A percentile compares a stretch with the other conserved stretches of the same genome.
Conservation (phyloP, 345 rosid species). For the Aquilaria yunnanensis region DNA sequence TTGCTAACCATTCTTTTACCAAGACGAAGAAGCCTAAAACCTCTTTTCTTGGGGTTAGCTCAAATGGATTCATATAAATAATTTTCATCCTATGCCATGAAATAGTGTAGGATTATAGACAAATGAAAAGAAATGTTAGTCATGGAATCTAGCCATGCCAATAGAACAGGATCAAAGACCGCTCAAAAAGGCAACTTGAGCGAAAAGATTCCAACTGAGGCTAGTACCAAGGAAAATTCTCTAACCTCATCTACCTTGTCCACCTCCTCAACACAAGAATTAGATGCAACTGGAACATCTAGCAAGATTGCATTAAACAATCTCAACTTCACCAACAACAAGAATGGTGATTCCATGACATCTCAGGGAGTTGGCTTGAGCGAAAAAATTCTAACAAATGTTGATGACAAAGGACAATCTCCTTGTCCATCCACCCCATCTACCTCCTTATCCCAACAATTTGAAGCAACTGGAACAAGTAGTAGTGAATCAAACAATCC, state of each 20-base stretch:
- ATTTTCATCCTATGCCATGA: constrained; percentile 1
- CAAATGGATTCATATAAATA: background rate
- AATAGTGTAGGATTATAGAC: constrained; percentile 11
- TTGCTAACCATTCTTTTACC: background rate
- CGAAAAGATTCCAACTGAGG: constrained; percentile 1
- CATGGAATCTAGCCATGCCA: constrained; percentile 24
- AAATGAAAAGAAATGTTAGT: constrained; percentile 8
- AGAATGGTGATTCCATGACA: no score
- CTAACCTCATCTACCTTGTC: no score
- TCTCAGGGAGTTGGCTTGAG: no score
- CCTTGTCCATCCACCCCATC: constrained; percentile 8
- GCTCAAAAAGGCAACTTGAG: background rate
- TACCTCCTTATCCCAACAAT: constrained; percentile 13
- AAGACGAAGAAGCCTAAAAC: background rate
- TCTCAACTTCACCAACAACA: no score
- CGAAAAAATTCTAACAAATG: background rate
- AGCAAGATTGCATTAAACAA: no score
- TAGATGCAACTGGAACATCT: no score
- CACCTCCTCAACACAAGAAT: no score
- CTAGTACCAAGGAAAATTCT: no score
- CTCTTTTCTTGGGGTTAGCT: background rate
- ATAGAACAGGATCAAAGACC: constrained; percentile 8
- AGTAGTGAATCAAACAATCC: background rate
- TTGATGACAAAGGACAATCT: constrained; percentile 2
- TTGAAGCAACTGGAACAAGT: constrained; percentile 2